Evolutionary conservation across 2,329 filamentous ascomycete species (phyloP).

Genomic region (Ceratocystis harringtonii): DNA sequence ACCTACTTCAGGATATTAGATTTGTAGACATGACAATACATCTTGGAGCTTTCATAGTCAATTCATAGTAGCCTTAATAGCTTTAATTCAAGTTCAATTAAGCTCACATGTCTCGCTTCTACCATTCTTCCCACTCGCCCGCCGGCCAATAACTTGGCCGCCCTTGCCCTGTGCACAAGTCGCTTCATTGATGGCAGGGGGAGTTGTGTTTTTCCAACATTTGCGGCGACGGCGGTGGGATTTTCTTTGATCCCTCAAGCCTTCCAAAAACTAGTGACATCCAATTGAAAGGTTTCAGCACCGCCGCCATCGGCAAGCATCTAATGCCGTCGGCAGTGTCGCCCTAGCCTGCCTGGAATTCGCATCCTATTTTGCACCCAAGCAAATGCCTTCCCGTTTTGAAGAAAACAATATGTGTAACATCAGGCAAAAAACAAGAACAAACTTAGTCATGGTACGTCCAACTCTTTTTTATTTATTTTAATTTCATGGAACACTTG

Average conservation of each 20-base stretch:
- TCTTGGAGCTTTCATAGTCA: too few species aligned
- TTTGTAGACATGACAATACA: too few species aligned
- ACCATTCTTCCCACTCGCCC: neutral
- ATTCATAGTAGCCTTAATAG: neutral
- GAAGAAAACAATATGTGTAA: neutral
- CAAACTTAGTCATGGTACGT: neutral
- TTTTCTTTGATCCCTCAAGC: neutral
- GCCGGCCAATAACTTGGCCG: neutral
- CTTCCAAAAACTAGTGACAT: neutral
- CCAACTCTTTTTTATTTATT: neutral
- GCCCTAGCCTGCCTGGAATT: neutral
- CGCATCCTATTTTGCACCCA: neutral
- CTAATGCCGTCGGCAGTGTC: neutral
- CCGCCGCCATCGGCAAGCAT: neutral
- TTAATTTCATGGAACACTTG: neutral
- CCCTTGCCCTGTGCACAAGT: constrained; percentile 4
- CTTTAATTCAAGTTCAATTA: neutral
- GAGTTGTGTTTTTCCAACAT: neutral
- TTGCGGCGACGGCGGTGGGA: neutral
- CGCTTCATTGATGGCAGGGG: neutral
- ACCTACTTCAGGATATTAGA: too few species aligned
- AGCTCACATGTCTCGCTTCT: neutral
- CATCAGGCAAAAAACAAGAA: neutral
- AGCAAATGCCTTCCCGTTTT: neutral
- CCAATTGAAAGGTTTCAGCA: neutral